Conservation (phyloP, 805 yeast genomes). For the Saccharomycopsis sp. region DNA sequence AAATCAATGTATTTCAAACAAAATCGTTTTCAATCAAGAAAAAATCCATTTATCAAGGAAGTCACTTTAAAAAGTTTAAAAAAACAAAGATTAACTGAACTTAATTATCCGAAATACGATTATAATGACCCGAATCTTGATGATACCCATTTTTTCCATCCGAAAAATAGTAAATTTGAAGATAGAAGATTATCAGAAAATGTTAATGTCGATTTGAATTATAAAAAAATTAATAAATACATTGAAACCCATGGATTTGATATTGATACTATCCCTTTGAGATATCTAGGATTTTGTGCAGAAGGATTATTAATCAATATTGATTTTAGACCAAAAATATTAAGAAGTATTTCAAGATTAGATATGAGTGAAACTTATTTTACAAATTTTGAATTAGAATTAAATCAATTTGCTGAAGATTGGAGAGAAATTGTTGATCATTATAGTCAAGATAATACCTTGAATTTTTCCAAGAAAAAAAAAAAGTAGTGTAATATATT, state of each 20-base stretch:
- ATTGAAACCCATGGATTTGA: not conserved
- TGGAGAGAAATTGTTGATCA: no score
- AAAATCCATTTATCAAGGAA: slow-evolving; percentile 10
- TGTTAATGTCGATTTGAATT: slow-evolving; percentile 6
- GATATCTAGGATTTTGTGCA: slow-evolving; percentile 3
- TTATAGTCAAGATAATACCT: no score
- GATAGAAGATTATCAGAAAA: slow-evolving; percentile 2
- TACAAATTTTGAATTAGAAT: no score
- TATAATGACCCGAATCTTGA: not conserved
- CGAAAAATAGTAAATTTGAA: slow-evolving; percentile 2
- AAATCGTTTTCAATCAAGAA: slow-evolving; percentile 3
- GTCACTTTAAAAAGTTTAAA: not conserved
- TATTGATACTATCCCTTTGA: slow-evolving; percentile 8
- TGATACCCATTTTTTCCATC: slow-evolving; percentile 5
- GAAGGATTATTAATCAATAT: slow-evolving; percentile 10
- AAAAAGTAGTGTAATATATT: no score
- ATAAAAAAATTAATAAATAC: not conserved
- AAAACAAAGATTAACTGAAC: not conserved
- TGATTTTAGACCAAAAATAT: slow-evolving; percentile 11
- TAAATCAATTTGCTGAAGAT: no score
- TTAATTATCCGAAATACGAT: slow-evolving; percentile 11
- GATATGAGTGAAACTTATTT: no score
- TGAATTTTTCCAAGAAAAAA: no score
- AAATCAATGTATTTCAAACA: slow-evolving; percentile 3
- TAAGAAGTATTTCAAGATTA: no score